Evolutionary conservation across 164 flowering plant genomes (phyloP).

Genomic region (Vitis amurensis): DNA sequence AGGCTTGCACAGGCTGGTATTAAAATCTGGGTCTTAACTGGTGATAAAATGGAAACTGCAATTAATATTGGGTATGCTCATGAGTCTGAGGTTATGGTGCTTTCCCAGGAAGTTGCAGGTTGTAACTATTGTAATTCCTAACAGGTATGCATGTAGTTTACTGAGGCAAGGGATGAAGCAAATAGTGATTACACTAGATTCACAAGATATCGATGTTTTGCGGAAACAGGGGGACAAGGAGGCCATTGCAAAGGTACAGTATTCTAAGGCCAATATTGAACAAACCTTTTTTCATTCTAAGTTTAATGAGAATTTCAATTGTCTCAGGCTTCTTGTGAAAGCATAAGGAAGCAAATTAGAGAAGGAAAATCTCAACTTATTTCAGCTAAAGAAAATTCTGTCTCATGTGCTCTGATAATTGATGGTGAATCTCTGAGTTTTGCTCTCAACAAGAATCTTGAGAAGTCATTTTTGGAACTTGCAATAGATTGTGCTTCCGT

Average conservation of each 20-base stretch:
- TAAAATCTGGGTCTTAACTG: slow-evolving; percentile 88
- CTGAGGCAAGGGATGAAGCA: slow-evolving; percentile 75
- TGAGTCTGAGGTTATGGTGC: not conserved
- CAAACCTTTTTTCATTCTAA: not conserved
- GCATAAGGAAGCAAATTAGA: slow-evolving; percentile 47
- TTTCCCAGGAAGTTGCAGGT: slow-evolving; percentile 4
- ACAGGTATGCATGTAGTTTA: slow-evolving; percentile 84
- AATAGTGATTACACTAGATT: slow-evolving; percentile 65
- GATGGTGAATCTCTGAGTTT: slow-evolving; percentile 78
- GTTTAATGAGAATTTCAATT: not conserved
- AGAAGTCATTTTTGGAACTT: slow-evolving; percentile 61
- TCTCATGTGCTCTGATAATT: slow-evolving; percentile 59
- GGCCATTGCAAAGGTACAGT: slow-evolving; percentile 61
- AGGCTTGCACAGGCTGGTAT: slow-evolving; percentile 79
- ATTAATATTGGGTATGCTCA: slow-evolving; percentile 76
- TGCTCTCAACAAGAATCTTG: slow-evolving; percentile 52
- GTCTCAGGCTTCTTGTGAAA: slow-evolving; percentile 62
- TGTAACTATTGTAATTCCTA: slow-evolving; percentile 13
- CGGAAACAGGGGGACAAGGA: slow-evolving; percentile 71
- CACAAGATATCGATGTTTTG: slow-evolving; percentile 52
- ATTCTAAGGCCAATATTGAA: slow-evolving; percentile 1
- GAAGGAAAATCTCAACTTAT: slow-evolving; percentile 49
- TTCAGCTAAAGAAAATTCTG: slow-evolving; percentile 33
- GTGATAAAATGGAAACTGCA: slow-evolving; percentile 93
- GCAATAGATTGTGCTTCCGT: slow-evolving; percentile 74